Evolutionary conservation across 257 asterid genomes (phyloP), one percentile per base, ranked within the genome.

Genomic region (Solanum lycopersicoides): DNA sequence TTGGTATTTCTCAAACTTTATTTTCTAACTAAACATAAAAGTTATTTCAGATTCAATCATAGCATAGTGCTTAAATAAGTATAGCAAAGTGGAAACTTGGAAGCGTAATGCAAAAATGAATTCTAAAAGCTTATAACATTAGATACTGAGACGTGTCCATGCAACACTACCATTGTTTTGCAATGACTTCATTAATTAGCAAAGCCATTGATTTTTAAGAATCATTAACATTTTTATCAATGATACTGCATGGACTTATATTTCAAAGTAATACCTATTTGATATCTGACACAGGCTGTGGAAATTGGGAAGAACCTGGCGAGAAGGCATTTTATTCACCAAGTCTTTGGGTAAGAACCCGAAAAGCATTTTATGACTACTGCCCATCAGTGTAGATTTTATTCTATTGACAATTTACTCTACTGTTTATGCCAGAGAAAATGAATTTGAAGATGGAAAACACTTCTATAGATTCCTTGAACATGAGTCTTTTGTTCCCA

Each of bases 391-490:
- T 32, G 39, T 59, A 15, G 12, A 45, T 84, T 89, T 42, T 47
- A 30, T 75, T 32, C 74, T 76, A 68, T 23, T 8, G 34, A 83
- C 39, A 63, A 86, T 44, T 34, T 50, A 53, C 65, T 44, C 73
- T 65, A 60, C 53, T 47, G 87, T 23, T 56, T 63, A 47, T 37
- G 23, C 73, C 94, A 96, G 99, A 83, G 98, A 94, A 85, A 94
- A 93, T 87, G 96, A 93, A 84, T 97, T 97, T 83, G 99, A 93
- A 90, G 99, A 97, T 88, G 99, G 99, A 59, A 93, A 93, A 83
- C 93, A 94, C 87, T 94, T 90, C 92, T 97, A 95, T 86, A 86
- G 99, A 79, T 94, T 97, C 91, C 94, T 95, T 18, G 99, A 97
- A 88, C 99, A 97, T 53, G 99, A 95, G 87, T 88, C 99, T 35